phyloP scores from a whole-genome alignment of 495 filamentous ascomycete genomes.

The Podospora australis region DNA sequence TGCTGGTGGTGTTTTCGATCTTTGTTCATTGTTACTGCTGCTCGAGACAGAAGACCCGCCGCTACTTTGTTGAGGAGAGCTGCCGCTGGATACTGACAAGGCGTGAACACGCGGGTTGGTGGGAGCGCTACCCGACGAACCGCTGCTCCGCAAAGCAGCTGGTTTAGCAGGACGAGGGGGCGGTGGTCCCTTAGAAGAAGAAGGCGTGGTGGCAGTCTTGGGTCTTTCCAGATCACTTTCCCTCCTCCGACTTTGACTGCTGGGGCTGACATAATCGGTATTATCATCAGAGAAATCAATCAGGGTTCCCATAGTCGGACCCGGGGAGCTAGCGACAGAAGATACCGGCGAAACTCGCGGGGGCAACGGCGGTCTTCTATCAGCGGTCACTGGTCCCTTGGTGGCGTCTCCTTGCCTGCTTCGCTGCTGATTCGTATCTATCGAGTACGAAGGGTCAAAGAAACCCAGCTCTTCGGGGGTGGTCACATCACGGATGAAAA shows the following conservation, averaged over 20 bases:
- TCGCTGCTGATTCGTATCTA: slow-evolving; percentile 7
- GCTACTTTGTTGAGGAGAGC: background rate
- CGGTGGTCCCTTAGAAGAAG: slow-evolving; percentile 40
- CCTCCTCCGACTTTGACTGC: slow-evolving; percentile 17
- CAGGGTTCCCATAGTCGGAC: slow-evolving; percentile 47
- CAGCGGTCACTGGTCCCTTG: slow-evolving; percentile 23
- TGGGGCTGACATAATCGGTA: slow-evolving; percentile 25
- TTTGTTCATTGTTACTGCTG: background rate
- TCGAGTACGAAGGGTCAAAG: slow-evolving; percentile 63
- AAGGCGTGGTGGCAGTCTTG: slow-evolving; percentile 29
- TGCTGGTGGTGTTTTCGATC: background rate
- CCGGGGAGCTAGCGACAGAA: slow-evolving; percentile 19
- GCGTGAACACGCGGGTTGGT: slow-evolving; percentile 6
- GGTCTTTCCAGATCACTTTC: slow-evolving; percentile 2
- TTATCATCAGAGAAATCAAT: slow-evolving; percentile 59
- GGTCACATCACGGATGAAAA: slow-evolving; percentile 95
- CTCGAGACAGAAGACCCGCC: background rate
- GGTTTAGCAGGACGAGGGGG: slow-evolving; percentile 59
- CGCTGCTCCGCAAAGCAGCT: slow-evolving; percentile 48
- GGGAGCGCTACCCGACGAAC: slow-evolving; percentile 10
- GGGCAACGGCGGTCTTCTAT: slow-evolving; percentile 26
- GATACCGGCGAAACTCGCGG: slow-evolving; percentile 22
- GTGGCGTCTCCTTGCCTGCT: slow-evolving; percentile 13
- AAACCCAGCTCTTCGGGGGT: slow-evolving; percentile 61
- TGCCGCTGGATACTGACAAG: background rate